Percentiles rank a stretch among this genome's conserved stretches.
Conservation (phyloP, 2,329 filamentous ascomycete genomes). For the Alternaria dauci region DNA sequence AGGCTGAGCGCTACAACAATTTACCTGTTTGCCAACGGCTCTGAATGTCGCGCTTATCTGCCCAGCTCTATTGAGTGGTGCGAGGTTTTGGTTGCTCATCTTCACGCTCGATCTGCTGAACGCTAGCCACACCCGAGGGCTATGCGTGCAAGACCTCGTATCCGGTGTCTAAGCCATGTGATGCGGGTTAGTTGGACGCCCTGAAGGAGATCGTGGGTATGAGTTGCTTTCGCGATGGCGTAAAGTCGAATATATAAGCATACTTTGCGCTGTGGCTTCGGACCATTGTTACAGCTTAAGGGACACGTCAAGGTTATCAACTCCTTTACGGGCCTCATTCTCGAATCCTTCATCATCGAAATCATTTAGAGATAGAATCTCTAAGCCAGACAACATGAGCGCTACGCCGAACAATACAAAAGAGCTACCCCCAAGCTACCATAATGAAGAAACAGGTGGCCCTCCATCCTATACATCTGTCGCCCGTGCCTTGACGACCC, state of each 20-base stretch:
- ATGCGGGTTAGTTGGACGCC: constrained; percentile 1
- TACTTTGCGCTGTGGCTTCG: neutral
- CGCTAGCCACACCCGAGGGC: neutral
- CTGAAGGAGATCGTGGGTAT: neutral
- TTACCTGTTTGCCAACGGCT: neutral
- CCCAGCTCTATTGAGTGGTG: neutral
- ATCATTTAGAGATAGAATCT: neutral
- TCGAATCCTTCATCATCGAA: neutral
- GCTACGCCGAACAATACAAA: neutral
- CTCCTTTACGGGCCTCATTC: neutral
- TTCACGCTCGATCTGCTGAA: neutral
- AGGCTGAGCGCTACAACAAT: neutral
- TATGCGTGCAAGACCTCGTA: neutral
- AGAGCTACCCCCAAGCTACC: constrained; percentile 16
- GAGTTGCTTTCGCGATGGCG: neutral
- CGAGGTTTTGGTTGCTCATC: neutral
- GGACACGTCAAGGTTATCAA: neutral
- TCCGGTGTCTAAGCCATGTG: constrained; percentile 2
- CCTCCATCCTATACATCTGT: constrained; percentile 21
- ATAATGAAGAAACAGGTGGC: neutral
- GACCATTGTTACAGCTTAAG: neutral
- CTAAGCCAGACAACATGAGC: neutral
- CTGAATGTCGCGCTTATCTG: neutral
- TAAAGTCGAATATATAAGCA: neutral
- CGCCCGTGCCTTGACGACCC: constrained; percentile 10